These are phyloP conservation scores for Cryphonectria carpinicola DNA, from an alignment of 2,329 filamentous ascomycete genomes.

Conservation along the genomic window DNA sequence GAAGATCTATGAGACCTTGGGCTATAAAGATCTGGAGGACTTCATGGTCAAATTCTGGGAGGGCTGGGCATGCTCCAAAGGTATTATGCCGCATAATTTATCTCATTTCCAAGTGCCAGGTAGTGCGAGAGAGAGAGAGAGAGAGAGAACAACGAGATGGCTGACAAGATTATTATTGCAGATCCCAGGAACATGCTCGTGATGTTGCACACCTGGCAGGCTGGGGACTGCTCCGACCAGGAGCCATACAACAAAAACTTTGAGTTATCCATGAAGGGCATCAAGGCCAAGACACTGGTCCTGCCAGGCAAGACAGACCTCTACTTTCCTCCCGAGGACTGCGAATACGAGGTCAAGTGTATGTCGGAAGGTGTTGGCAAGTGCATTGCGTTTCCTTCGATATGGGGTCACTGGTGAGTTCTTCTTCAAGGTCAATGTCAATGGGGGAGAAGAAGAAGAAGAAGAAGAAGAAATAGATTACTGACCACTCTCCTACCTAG, in stretches of 20 bases:
- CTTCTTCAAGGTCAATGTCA: background rate
- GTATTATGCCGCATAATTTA: background rate
- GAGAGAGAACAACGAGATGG: background rate
- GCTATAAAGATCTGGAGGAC: conserved; percentile 70
- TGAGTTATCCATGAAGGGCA: conserved; percentile 65
- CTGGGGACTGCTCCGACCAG: conserved; percentile 70
- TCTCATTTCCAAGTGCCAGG: background rate
- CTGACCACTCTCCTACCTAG: conserved; percentile 31
- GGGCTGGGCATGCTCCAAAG: conserved; percentile 57
- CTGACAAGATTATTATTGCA: conserved; percentile 40
- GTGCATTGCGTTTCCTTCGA: conserved; percentile 36
- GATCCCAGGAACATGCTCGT: conserved; percentile 34
- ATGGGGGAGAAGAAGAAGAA: background rate
- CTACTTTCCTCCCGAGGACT: conserved; percentile 83
- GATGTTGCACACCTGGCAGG: conserved; percentile 76
- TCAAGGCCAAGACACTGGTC: conserved; percentile 74
- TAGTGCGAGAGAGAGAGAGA: background rate
- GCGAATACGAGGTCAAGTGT: conserved; percentile 69
- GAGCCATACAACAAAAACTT: conserved; percentile 71
- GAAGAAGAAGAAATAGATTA: too few relatives aligned
- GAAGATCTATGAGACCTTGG: conserved; percentile 67
- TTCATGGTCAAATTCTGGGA: conserved; percentile 81
- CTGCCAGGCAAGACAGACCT: conserved; percentile 75
- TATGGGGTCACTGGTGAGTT: conserved; percentile 39
- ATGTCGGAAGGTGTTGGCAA: conserved; percentile 36